phyloP scores from a whole-genome alignment of 139 green algal species.

The Coccomyxa sp. region DNA sequence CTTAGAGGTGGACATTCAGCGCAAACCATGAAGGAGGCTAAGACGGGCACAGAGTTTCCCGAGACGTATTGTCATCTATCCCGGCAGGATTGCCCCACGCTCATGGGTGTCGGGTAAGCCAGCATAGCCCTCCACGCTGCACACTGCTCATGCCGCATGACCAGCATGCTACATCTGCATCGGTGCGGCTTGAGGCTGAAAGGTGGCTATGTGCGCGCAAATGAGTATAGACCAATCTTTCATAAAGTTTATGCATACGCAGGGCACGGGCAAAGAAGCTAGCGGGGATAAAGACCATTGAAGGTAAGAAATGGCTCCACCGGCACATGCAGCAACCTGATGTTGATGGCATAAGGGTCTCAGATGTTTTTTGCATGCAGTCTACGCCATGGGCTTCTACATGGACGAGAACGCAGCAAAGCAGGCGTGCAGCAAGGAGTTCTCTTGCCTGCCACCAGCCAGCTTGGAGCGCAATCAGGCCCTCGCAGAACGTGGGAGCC shows the following conservation, averaged over 20 bases:
- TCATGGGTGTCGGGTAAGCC: conserved; percentile 20
- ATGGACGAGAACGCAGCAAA: conserved; percentile 49
- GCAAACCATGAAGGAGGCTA: neutral
- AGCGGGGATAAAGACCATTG: conserved; percentile 33
- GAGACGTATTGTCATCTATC: conserved; percentile 16
- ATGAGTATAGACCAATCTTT: too few relatives aligned
- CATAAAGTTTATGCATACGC: too few relatives aligned
- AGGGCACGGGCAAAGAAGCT: conserved; percentile 29
- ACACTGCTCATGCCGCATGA: too few relatives aligned
- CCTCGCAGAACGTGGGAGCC: conserved; percentile 37
- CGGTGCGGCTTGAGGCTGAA: too few relatives aligned
- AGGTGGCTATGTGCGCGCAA: too few relatives aligned
- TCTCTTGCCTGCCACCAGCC: conserved; percentile 9
- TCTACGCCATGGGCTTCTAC: conserved; percentile 69
- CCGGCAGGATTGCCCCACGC: conserved; percentile 12
- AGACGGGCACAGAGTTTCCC: conserved; percentile 19
- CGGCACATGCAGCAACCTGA: neutral
- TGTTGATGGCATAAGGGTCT: neutral
- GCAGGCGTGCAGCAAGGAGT: conserved; percentile 28
- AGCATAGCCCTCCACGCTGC: neutral
- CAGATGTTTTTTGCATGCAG: conserved; percentile 16
- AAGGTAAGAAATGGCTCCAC: conserved; percentile 12
- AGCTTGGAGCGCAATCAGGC: conserved; percentile 27
- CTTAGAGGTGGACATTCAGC: neutral
- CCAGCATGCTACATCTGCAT: too few relatives aligned